phyloP scores from a whole-genome alignment of 352 stramenopile species.

The Globisporangium viniferum region DNA sequence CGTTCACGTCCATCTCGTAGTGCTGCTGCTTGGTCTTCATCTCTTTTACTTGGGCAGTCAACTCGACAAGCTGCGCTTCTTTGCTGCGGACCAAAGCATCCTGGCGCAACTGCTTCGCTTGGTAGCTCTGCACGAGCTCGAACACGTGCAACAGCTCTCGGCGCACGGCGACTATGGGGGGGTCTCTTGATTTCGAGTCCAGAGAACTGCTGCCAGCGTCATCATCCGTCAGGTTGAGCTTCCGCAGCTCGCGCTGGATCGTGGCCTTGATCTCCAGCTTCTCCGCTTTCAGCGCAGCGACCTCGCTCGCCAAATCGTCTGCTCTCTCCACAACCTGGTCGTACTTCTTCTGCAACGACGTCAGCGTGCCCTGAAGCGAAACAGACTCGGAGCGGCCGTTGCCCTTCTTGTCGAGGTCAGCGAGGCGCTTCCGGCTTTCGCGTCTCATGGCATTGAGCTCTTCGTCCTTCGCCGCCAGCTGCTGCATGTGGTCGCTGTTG shows the following conservation, averaged over 20 bases:
- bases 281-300: conserved; percentile 35
- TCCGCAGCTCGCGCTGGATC: conserved; percentile 42
- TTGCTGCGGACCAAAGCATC: conserved; percentile 41
- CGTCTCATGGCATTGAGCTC: conserved; percentile 25
- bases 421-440: conserved; percentile 18
- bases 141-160: conserved; percentile 32
- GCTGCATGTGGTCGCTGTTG: conserved; percentile 22
- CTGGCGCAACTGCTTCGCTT: conserved; percentile 42
- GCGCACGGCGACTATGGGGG: conserved; percentile 17
- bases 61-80: conserved; percentile 38
- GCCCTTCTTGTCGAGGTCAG: conserved; percentile 20
- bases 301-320: conserved; percentile 28
- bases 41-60: conserved; percentile 31
- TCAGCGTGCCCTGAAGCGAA: conserved; percentile 17
- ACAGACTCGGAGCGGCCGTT: conserved; percentile 12
- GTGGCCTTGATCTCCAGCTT: conserved; percentile 30
- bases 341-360: conserved; percentile 27
- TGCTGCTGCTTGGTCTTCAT: conserved; percentile 15
- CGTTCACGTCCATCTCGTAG: conserved; percentile 4
- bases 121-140: conserved; percentile 35
- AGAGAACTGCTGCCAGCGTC: conserved; percentile 16
- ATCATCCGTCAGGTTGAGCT: conserved; percentile 28
- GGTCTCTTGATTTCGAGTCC: conserved; percentile 13
- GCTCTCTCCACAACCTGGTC: conserved; percentile 32
- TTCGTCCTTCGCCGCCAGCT: conserved; percentile 24